Percentiles rank a stretch among this genome's conserved stretches.
phyloP scores from a whole-genome alignment of 768 basidiomycete genomes.

The Peribolospora baueri region DNA sequence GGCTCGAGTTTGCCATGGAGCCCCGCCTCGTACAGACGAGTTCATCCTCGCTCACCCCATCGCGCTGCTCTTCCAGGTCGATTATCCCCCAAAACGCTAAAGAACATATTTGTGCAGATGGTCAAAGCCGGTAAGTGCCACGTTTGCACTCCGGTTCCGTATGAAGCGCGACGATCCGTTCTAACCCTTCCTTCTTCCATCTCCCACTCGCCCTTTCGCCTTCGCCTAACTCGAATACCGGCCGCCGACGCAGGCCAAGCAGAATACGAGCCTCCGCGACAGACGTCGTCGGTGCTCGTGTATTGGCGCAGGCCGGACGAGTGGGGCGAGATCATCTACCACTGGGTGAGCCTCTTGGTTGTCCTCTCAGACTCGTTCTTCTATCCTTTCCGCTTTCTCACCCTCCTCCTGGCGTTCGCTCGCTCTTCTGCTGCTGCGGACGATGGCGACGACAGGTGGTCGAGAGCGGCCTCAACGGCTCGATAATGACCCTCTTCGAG shows the following conservation, averaged over 20 bases:
- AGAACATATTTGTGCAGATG: background rate
- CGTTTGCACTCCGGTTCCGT: background rate
- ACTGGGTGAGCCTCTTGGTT: conserved; percentile 18
- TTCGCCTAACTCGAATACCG: conserved; percentile 4
- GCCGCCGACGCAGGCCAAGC: conserved; percentile 11
- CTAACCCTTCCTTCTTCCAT: background rate
- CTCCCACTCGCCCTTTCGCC: background rate
- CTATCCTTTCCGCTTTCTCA: background rate
- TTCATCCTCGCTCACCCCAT: background rate
- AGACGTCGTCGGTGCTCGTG: conserved; percentile 16
- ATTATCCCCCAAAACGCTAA: background rate
- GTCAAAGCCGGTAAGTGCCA: background rate
- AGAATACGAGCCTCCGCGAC: conserved; percentile 16
- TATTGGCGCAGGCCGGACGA: conserved; percentile 24
- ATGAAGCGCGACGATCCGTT: background rate
- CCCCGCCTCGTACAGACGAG: too few relatives aligned
- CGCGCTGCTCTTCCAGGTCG: background rate
- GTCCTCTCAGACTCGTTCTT: background rate
- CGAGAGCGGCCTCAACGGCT: conserved; percentile 20
- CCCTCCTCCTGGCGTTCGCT: background rate
- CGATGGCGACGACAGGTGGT: conserved; percentile 14
- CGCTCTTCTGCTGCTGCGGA: background rate
- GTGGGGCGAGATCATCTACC: conserved; percentile 22
- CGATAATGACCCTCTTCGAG: conserved; percentile 25
- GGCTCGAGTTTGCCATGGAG: too few relatives aligned